Base-by-base conservation (phyloP, 768 basidiomycete species). In the Tremella yokohamensis region DNA sequence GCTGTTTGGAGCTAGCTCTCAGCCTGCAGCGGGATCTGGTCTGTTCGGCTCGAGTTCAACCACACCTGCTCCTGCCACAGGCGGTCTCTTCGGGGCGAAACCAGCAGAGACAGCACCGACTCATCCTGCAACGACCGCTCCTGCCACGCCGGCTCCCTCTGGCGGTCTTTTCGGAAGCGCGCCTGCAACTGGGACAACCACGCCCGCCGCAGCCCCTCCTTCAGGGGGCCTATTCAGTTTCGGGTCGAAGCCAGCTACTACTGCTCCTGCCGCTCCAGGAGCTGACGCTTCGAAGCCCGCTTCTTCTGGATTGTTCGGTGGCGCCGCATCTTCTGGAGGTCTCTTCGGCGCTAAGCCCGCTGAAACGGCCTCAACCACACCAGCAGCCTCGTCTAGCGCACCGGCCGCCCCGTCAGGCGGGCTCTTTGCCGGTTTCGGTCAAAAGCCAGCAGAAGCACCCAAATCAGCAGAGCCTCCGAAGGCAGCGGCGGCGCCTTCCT, bases 41-140 rank as follows among this genome's bases (percentile, higher is more conserved):
- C 39, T 63, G 40, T 66, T 66, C 40, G 65, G 61, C 15, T 40
- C 19, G 7, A 49, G 20, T 7, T 40, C 56, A 4, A 19, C 64
- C 16, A 38, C 40, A 15, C 15, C 29, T 25, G 40, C 61, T 18
- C 24, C 54, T 48, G 29, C 45, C 15, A 12, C 60, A 44, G 55
- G 60, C n/a, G 50, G 53, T 22, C 54, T 72, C 1, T 72, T 72
- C 40, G 70, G 70, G 4, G 61, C 56, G 3, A 60, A 52, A 40
- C 50, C 69, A 15, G 59, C 66, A 7, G 62, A 54, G 11, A 38
- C 26, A 58, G 25, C 57, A 52, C 39, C 63, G 44, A 29, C 61
- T 20, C 34, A 66, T 26, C 66, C 58, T 3, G 59, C 70, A 9
- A 63, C 64, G 49, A 48, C 65, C 11, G 59, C 54, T 50, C 44